Percentiles rank a stretch among this genome's conserved stretches.
These are phyloP conservation scores for Phytopythium mirpurense DNA, from an alignment of 352 stramenopile species.

Conservation along the genomic window DNA sequence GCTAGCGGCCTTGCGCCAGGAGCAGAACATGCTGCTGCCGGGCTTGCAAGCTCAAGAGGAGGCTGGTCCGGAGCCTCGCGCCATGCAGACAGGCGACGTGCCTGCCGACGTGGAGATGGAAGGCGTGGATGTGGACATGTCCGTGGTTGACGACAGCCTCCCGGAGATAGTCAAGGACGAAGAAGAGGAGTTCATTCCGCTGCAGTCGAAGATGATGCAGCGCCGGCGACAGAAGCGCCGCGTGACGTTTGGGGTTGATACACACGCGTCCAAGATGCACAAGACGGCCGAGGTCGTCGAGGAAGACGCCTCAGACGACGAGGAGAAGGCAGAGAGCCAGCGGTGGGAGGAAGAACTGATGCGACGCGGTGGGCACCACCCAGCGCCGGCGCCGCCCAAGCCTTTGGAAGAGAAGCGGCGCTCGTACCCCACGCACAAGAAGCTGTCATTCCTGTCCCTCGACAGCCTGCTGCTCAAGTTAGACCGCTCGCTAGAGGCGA, in stretches of 20 bases:
- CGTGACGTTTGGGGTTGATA: constrained; percentile 58
- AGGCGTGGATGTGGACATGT: constrained; percentile 24
- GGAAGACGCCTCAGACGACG: constrained; percentile 37
- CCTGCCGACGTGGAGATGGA: constrained; percentile 11
- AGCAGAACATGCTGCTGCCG: constrained; percentile 59
- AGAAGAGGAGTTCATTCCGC: constrained; percentile 58
- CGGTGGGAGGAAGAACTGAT: constrained; percentile 79
- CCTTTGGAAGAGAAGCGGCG: constrained; percentile 5
- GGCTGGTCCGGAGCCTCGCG: neutral
- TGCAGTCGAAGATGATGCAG: constrained; percentile 41
- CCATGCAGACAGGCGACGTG: neutral
- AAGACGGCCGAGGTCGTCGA: constrained; percentile 41
- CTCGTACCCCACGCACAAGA: constrained; percentile 49
- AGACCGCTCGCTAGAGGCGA: constrained; percentile 40
- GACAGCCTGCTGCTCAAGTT: constrained; percentile 45
- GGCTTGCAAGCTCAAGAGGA: constrained; percentile 4
- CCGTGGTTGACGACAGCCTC: constrained; percentile 10
- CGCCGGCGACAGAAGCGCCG: constrained; percentile 36
- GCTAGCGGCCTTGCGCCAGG: constrained; percentile 44
- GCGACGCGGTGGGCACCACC: constrained; percentile 51
- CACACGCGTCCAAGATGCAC: constrained; percentile 14
- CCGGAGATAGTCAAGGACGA: constrained; percentile 17
- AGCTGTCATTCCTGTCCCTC: constrained; percentile 40
- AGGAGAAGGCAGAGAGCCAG: constrained; percentile 41
- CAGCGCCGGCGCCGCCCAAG: constrained; percentile 5